Base-by-base conservation (phyloP, 2,329 filamentous ascomycete species). In the Didymella sp. region DNA sequence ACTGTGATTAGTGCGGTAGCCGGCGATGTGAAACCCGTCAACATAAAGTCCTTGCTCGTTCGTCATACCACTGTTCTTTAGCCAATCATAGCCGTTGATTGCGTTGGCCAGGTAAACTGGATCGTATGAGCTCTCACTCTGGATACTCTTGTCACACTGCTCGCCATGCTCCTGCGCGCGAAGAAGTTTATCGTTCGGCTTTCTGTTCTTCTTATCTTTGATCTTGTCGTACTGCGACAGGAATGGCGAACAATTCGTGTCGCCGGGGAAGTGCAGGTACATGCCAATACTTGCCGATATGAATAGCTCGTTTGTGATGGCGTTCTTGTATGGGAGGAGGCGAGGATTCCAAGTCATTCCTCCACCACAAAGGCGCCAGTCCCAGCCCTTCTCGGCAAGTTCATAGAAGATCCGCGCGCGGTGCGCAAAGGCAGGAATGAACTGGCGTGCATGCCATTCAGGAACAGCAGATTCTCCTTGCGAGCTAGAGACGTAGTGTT, bases 301-400 rank as follows among this genome's bases (percentile, higher is more conserved):
- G 77, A 85, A 97, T 1, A 97, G 84, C 73, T 97, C 87, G 70
- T 97, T 97, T 27, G 94, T 98, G 67, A 98, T 96, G 61, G 94
- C 92, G 70, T 98, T 98, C 73, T 97, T 98, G 80, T 97, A 98
- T 0, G 92, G 92, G 21, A 70, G 41, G 35, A 83, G 76, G 31
- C 86, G 85, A 2, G 91, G 91, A 64, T 90, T 96, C 94, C 94
- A 98, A 13, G 87, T 84, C 90, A 98, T 96, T 41, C 94, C 94
- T 21, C 94, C 94, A 4, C 84, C 85, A 68, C 94, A 98, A 5
- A 96, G 83, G 22, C 81, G 82, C 21, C 85, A 89, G 70, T 96
- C 90, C 92, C 93, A 98, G 5, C 94, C 92, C 11, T 83, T 79
- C 5, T 86, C 83, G 5, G 91, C 90, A 33, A 96, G 79, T 27